Conservation (phyloP, 2,329 filamentous ascomycete genomes). For the Alternaria sp. region DNA sequence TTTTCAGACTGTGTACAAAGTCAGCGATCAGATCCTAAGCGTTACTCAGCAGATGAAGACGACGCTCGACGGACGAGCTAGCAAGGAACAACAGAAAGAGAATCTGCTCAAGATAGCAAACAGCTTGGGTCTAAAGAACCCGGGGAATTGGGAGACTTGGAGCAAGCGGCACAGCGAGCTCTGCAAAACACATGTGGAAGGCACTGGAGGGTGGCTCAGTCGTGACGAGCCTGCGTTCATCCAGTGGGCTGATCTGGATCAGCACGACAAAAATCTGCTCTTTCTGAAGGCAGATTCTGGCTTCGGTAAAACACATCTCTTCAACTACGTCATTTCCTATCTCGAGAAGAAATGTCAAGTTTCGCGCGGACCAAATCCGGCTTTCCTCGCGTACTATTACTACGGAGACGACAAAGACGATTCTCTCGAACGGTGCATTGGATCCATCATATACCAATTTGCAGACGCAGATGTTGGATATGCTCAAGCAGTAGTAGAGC, state of each 20-base stretch:
- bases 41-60: constrained; percentile 1
- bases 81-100: not conserved
- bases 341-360: not conserved
- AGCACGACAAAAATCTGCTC: not conserved
- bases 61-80: not conserved
- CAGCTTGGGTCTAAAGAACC: not conserved
- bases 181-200: not conserved
- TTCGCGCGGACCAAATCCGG: not conserved
- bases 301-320: not conserved
- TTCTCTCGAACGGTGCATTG: constrained; percentile 17
- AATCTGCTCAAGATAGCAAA: not conserved
- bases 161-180: constrained; percentile 3
- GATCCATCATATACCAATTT: constrained; percentile 24
- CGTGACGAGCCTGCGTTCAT: not conserved
- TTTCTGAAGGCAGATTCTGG: not conserved
- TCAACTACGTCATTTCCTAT: not conserved
- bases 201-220: constrained; percentile 7
- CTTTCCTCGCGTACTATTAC: constrained; percentile 22
- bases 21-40: not conserved
- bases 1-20: no score
- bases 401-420: constrained; percentile 20
- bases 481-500: constrained; percentile 7
- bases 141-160: constrained; percentile 6
- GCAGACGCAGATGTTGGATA: constrained; percentile 9
- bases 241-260: not conserved